phyloP scores from a whole-genome alignment of 2,329 filamentous ascomycete genomes.

The Alternaria arborescens region DNA sequence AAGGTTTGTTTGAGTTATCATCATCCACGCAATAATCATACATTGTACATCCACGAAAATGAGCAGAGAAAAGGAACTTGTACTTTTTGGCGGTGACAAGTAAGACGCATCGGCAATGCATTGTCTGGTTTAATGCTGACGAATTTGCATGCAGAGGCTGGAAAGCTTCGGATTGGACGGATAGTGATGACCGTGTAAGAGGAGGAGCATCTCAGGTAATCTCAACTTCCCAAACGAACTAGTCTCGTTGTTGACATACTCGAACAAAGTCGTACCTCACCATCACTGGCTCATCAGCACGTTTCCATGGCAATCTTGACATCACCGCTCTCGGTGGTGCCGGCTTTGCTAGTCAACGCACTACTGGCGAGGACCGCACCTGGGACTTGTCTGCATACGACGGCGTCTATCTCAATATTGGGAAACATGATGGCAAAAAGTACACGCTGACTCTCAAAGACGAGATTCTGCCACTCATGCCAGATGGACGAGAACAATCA shows the following conservation, averaged over 20 bases:
- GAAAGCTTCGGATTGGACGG: conserved; percentile 69
- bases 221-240: background rate
- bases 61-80: conserved; percentile 27
- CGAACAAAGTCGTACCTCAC: conserved; percentile 58
- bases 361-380: conserved; percentile 61
- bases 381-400: conserved; percentile 72
- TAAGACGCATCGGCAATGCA: conserved; percentile 16
- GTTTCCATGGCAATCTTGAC: conserved; percentile 75
- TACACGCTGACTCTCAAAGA: conserved; percentile 83
- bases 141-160: conserved; percentile 60
- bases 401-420: conserved; percentile 66
- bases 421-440: conserved; percentile 66
- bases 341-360: conserved; percentile 82
- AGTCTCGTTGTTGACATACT: background rate
- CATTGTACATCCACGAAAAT: conserved; percentile 19
- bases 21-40: conserved; percentile 4
- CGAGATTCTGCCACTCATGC: conserved; percentile 63
- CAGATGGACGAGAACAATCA: conserved; percentile 75
- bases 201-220: conserved; percentile 70
- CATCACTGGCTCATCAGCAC: conserved; percentile 51
- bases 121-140: background rate
- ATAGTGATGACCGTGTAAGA: conserved; percentile 79
- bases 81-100: conserved; percentile 45
- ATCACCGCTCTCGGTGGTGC: conserved; percentile 79
- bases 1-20: background rate